Base-by-base conservation (phyloP, 176 grass and related monocot species). In the Phragmites australis region DNA sequence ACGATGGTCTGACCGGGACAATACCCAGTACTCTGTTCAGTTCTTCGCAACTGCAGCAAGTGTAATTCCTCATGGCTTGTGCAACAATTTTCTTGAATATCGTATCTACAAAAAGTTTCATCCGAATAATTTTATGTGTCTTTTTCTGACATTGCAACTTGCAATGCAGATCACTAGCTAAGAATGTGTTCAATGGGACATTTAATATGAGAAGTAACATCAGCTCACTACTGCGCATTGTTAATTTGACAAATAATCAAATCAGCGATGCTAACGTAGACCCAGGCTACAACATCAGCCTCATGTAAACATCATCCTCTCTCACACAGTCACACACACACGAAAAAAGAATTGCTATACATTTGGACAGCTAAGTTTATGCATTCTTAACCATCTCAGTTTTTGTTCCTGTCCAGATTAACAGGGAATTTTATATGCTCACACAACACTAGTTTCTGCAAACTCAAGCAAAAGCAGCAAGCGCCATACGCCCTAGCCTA, bases 201-300 rank as follows among this genome's bases (percentile, higher is more conserved):
- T 69, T 90, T 60, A 31, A 52, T 42, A 82, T 90, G 68, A 74
- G 17, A 21, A 54, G 25, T 15, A 87, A 49, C 37, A 51, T 93
- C 68, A 83, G 82, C 34, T 30, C 65, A 32, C 63, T 43, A 44
- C 55, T 93, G 54, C 34, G 66, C 9, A 42, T 76, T 82, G 91
- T 90, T 73, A 85, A 87, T 74, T 76, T 93, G 72, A 83, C 71
- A 83, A 88, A 88, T 45, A 93, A 93, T 72, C 46, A 59, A 70
- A 81, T 93, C 23, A 9, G 5, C 0, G 16, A 8, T 0, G 16
- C 51, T 32, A 14, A 0, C 0, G 3, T 72, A 70, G 64, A 76
- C 23, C 18, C 46, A 29, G 27, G 19, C 75, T 83, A 93, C 27
- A 88, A 31, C n/a, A 59, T 70, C 23, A 82, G 82, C 67, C 62